Evolutionary conservation across 768 basidiomycete species (phyloP), one percentile per base, ranked within the genome.

Genomic region (Podaxis sp.): DNA sequence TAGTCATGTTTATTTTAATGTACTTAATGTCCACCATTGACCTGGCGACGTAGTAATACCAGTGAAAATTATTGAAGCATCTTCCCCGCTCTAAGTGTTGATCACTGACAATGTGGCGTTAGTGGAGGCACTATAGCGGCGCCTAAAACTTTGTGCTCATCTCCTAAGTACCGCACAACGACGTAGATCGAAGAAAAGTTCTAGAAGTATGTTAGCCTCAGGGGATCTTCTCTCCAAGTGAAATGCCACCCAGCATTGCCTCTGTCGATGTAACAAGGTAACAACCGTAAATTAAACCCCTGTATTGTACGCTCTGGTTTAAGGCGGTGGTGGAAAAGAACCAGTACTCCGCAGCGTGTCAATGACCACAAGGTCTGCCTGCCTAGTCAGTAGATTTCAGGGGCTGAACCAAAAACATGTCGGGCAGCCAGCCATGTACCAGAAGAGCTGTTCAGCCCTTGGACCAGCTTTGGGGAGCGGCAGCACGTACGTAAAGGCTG

Each of bases 201-300:
- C 49, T 59, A 59, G 58, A 59, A 59, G 49, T 36, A 24, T 51
- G 36, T 33, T 37, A 13, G 13, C 22, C 22, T 59, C 58, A 36
- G 26, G 58, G 50, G 58, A 26, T 20, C n/a, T 17, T 6, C 20
- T 36, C 58, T 38, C 33, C 33, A 20, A 20, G 37, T 24, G 58
- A 59, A 59, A 51, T 50, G 15, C 4, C 20, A n/a, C 26, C 36
- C 58, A 50, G 24, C 22, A 22, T 22, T 12, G 7, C 12, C 3
- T 51, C 20, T 41, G 37, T 50, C n/a, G 40, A 28, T 38, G 33
- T 40, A 38, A 30, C 48, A 51, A 59, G 48, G 48, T 24, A 40
- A n/a, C 44, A 5, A 30, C 36, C 49, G 37, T 26, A 22, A 26
- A 37, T 24, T 17, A 28, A 26, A 28, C 33, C 38, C 36, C 22